Evolutionary conservation across 164 flowering plant species (phyloP).

Genomic region (Berberis thunbergii): DNA sequence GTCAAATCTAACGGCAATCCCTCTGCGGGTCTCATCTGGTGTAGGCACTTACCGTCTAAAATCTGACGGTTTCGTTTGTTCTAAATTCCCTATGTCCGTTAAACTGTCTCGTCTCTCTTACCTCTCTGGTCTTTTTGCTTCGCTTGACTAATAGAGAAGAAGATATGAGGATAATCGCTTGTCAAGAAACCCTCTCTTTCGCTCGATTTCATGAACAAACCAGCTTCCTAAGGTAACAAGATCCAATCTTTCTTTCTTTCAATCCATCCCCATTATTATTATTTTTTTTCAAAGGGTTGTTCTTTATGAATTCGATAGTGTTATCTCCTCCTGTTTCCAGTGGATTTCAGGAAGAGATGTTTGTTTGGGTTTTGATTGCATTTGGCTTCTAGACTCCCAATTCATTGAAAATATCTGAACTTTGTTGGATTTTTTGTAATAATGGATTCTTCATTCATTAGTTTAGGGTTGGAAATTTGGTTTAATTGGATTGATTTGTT

Average conservation of each 20-base stretch:
- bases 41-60: constrained; percentile 4
- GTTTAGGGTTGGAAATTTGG: neutral
- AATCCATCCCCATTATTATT: neutral
- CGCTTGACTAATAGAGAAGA: too few species aligned
- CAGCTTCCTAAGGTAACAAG: too few species aligned
- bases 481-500: too few species aligned
- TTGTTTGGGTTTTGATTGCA: too few species aligned
- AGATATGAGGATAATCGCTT: too few species aligned
- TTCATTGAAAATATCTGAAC: constrained; percentile 6
- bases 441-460: neutral
- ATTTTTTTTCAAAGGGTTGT: neutral
- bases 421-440: constrained; percentile 7
- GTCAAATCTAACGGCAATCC: neutral
- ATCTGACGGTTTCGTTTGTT: too few species aligned
- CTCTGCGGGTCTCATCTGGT: constrained; percentile 1
- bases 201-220: too few species aligned
- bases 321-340: constrained; percentile 38
- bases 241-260: too few species aligned
- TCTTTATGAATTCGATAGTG: constrained; percentile 22
- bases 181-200: too few species aligned
- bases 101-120: too few species aligned
- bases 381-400: neutral
- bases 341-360: constrained; percentile 39
- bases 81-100: too few species aligned
- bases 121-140: too few species aligned